Evolutionary conservation across 352 stramenopile genomes (phyloP), one percentile per base, ranked within the genome.

Genomic region (Thraustotheca clavata): DNA sequence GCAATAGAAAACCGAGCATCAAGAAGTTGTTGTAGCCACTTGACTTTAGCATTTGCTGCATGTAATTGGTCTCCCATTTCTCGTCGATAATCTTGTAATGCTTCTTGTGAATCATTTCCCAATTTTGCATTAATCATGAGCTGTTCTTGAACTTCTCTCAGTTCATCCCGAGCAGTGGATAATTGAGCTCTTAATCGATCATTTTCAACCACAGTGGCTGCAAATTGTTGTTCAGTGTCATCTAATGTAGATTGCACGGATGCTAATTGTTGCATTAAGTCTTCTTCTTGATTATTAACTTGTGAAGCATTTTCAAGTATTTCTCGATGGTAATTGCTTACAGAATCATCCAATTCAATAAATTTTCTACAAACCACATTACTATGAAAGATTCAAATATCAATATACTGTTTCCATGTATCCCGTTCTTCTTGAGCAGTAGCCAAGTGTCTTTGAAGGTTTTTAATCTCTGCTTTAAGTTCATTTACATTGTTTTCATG

Each of bases 401-500:
- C 2, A 43, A 32, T 31, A 27, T 60, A 67, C 62, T 59, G 34
- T 55, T 49, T 41, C 48, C 83, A 92, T 48, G 76, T 81, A 22
- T 87, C 79, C 3, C 75, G 65, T 31, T 94, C 82, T 12, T 83
- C 74, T 35, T 82, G 69, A 12, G 75, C 71, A n/a, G 85, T 71
- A 40, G 87, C 73, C 33, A 81, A 73, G 43, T 76, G 83, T 4
- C 85, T 80, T 22, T 85, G 73, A 69, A 79, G 78, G 38, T 75
- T 68, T 49, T 89, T 74, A 26, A 80, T 72, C 49, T 92, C 81
- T 14, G 73, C 81, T 5, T 65, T 71, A 27, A 90, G 70, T 63
- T 92, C 85, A 7, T 76, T 72, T 14, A 69, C 74, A 59, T 86
- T 74, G 0, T 73, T 79, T 43, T 94, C 85, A 47, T 84, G 65